A percentile compares a stretch with the other conserved stretches of the same genome.
Conservation (phyloP, 2,329 filamentous ascomycete species). For the Xylariaceae sp. region DNA sequence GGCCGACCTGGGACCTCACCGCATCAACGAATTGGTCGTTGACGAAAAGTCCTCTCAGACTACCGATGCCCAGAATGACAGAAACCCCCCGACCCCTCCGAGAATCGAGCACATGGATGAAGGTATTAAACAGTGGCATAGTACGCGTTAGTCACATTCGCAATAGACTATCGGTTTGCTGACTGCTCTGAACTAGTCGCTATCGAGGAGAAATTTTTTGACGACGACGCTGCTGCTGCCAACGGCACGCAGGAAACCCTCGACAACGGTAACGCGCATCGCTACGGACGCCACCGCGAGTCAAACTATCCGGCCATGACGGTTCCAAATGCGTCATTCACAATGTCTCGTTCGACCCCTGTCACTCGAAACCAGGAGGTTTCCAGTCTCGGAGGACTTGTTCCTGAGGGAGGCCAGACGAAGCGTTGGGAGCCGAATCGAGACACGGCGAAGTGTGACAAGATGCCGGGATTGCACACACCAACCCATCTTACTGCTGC, state of each 20-base stretch:
- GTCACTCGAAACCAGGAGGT: background rate
- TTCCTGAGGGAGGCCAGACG: conserved; percentile 18
- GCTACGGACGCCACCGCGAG: background rate
- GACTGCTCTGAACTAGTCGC: conserved; percentile 17
- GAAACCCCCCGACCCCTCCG: too few relatives aligned
- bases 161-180: background rate
- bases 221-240: conserved; percentile 21
- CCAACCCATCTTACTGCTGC: too few relatives aligned
- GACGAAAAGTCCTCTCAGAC: background rate
- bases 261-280: conserved; percentile 25
- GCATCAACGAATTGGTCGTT: conserved; percentile 20
- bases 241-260: conserved; percentile 19
- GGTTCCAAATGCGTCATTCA: too few relatives aligned
- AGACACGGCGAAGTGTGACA: background rate
- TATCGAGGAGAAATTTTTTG: conserved; percentile 13
- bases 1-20: conserved; percentile 22
- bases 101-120: background rate
- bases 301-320: too few relatives aligned
- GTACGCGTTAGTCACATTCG: conserved; percentile 12
- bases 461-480: background rate
- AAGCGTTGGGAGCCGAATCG: conserved; percentile 11
- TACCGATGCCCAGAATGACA: background rate
- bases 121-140: conserved; percentile 2
- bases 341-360: too few relatives aligned
- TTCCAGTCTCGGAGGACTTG: conserved; percentile 17